phyloP scores from a whole-genome alignment of 1,284 basidiomycete species.

The Tilletiaria anomala region DNA sequence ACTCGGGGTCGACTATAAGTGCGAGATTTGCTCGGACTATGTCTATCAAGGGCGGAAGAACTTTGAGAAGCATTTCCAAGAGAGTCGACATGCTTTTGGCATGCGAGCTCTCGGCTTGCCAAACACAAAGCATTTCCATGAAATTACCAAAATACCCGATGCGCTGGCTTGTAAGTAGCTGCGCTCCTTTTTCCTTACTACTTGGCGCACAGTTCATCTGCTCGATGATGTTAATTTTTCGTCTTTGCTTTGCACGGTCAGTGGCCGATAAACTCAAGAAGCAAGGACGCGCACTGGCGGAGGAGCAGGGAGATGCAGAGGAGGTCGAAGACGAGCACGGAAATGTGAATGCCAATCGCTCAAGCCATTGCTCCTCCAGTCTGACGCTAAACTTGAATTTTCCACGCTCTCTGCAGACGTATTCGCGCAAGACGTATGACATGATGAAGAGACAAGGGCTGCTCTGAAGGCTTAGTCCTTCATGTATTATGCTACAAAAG shows the following conservation, averaged over 20 bases:
- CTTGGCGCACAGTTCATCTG: background rate
- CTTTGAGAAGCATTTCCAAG: conserved; percentile 84
- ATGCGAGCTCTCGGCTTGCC: conserved; percentile 95
- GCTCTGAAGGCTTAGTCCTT: conserved; percentile 12
- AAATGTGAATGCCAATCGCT: conserved; percentile 12
- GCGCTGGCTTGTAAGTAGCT: conserved; percentile 64
- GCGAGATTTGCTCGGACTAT: conserved; percentile 76
- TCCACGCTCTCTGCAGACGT: conserved; percentile 10
- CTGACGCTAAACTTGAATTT: background rate
- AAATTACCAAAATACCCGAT: conserved; percentile 93
- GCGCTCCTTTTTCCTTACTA: background rate
- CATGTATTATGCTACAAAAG: too few relatives aligned
- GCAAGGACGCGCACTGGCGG: conserved; percentile 14
- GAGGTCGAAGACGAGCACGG: conserved; percentile 38
- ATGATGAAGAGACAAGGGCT: conserved; percentile 38
- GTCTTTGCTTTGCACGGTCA: background rate
- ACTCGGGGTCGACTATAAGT: conserved; percentile 87
- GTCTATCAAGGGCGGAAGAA: conserved; percentile 77
- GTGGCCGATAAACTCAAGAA: conserved; percentile 30
- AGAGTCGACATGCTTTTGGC: conserved; percentile 90
- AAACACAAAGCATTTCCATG: conserved; percentile 97
- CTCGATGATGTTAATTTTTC: background rate
- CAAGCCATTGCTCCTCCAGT: background rate
- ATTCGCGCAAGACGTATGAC: conserved; percentile 37
- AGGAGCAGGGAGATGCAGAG: conserved; percentile 24